Percentiles rank a stretch among this genome's conserved stretches.
These are phyloP conservation scores for Aspergillus conjunctus DNA, from an alignment of 495 filamentous ascomycete species.

Conservation along the genomic window DNA sequence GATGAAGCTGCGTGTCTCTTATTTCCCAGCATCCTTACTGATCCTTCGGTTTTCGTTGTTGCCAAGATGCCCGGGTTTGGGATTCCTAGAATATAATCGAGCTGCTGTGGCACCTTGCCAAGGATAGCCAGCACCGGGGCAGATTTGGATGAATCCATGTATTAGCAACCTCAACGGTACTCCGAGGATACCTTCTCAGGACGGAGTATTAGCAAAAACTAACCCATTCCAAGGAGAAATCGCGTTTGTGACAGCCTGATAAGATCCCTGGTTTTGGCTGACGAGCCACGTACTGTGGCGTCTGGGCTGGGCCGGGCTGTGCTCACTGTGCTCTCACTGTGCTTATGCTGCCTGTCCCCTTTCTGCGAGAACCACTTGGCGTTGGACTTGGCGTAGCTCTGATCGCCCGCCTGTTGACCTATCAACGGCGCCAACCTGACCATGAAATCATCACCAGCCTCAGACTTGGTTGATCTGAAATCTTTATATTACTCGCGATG, in stretches of 20 bases:
- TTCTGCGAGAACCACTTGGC: background rate
- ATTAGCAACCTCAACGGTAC: background rate
- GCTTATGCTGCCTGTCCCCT: too few species aligned
- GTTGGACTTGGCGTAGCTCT: background rate
- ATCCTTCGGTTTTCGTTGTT: background rate
- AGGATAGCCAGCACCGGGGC: background rate
- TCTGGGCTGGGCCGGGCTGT: background rate
- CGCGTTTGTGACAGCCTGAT: too few species aligned
- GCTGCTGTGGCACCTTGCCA: slow-evolving; percentile 1
- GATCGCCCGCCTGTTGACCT: slow-evolving; percentile 8
- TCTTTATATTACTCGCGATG: background rate
- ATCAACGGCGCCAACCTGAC: slow-evolving; percentile 10
- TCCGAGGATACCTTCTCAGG: too few species aligned
- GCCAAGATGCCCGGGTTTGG: background rate
- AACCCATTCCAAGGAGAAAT: too few species aligned
- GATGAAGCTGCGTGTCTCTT: background rate
- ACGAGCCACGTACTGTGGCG: background rate
- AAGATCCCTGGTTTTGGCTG: background rate
- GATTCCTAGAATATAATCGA: background rate
- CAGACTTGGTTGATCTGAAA: background rate
- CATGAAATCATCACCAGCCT: slow-evolving; percentile 19
- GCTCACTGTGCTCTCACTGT: too few species aligned
- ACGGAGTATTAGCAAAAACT: too few species aligned
- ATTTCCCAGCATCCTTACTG: background rate
- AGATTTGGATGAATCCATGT: background rate